phyloP scores from a whole-genome alignment of 805 yeast genomes.

The Maudiozyma barnettii region DNA sequence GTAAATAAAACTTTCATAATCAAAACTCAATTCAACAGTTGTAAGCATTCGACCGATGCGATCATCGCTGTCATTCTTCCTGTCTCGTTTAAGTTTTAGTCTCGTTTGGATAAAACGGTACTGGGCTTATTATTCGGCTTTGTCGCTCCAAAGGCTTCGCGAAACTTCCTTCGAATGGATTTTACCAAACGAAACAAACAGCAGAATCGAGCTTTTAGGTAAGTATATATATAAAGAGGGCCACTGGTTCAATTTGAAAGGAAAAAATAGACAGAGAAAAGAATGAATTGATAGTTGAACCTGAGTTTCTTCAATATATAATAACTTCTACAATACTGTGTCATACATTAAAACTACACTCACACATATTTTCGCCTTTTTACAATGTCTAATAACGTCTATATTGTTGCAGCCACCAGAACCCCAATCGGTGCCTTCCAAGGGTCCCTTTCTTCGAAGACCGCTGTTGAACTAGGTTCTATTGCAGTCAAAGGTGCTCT shows the following conservation, averaged over 20 bases:
- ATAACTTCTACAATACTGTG: too few relatives aligned
- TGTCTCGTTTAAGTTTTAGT: background rate
- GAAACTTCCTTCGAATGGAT: background rate
- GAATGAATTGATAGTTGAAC: too few relatives aligned
- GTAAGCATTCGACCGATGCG: background rate
- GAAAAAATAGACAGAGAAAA: too few relatives aligned
- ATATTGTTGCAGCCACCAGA: constrained; percentile 85
- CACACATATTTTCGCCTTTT: background rate
- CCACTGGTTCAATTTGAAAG: too few relatives aligned
- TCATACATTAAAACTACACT: too few relatives aligned
- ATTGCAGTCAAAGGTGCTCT: constrained; percentile 87
- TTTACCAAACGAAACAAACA: background rate
- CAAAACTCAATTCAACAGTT: background rate
- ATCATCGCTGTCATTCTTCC: background rate
- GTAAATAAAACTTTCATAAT: background rate
- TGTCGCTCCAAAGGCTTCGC: constrained; percentile 1
- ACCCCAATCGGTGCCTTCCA: constrained; percentile 95
- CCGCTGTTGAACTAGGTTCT: constrained; percentile 81
- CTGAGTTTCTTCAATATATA: too few relatives aligned
- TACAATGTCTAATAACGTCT: constrained; percentile 43
- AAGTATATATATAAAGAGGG: too few relatives aligned
- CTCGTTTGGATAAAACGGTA: too few relatives aligned
- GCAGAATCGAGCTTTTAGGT: too few relatives aligned
- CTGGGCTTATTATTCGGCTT: constrained; percentile 3
- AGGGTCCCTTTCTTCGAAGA: constrained; percentile 66